Evolutionary conservation across 176 grass and related monocot species (phyloP).

Genomic region (Guadua angustifolia): DNA sequence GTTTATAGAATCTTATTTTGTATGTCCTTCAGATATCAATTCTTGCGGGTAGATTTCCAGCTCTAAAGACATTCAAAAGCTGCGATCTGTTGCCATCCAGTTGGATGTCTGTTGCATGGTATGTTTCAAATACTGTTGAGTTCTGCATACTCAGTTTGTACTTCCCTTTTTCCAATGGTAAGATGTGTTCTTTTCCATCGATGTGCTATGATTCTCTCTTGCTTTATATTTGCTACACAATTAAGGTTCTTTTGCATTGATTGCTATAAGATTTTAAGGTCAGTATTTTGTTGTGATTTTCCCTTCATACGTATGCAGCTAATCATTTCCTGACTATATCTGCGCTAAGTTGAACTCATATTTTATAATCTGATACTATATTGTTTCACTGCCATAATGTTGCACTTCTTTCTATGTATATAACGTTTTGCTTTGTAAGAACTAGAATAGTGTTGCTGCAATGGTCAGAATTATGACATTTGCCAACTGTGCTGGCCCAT

Average conservation of each 20-base stretch:
- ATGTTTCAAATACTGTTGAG: slow-evolving; percentile 33
- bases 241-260: no score
- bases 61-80: slow-evolving; percentile 84
- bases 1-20: slow-evolving; percentile 43
- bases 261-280: not conserved
- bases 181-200: not conserved
- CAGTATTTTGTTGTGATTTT: slow-evolving; percentile 6
- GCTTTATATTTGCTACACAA: not conserved
- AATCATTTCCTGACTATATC: not conserved
- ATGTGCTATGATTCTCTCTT: not conserved
- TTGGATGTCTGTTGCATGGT: slow-evolving; percentile 99
- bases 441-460: slow-evolving; percentile 36
- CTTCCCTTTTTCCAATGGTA: not conserved
- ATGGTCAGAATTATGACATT: slow-evolving; percentile 55
- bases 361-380: not conserved
- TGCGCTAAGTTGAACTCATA: not conserved
- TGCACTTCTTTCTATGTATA: slow-evolving; percentile 4
- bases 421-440: slow-evolving; percentile 26
- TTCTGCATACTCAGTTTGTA: slow-evolving; percentile 5
- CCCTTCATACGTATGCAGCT: not conserved
- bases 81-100: slow-evolving; percentile 80
- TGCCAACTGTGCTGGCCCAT: slow-evolving; percentile 63
- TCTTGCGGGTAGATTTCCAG: slow-evolving; percentile 82
- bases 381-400: slow-evolving; percentile 38
- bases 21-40: slow-evolving; percentile 64